Percentiles rank a stretch among this genome's conserved stretches.
These are phyloP conservation scores for Sarcodon aspratus DNA, from an alignment of 768 basidiomycete species.

Conservation along the genomic window DNA sequence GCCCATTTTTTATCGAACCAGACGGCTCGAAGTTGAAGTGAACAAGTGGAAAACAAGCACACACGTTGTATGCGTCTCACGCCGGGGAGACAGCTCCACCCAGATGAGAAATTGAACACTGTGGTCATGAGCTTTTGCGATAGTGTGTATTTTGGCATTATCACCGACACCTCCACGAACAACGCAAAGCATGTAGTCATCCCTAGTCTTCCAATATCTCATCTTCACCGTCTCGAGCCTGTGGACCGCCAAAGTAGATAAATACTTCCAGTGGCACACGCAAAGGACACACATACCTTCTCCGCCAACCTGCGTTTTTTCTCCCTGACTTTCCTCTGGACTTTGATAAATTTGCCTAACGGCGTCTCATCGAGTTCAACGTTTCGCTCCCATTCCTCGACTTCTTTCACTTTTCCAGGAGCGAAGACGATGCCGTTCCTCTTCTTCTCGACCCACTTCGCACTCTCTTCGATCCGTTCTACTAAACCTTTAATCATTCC, in stretches of 20 bases:
- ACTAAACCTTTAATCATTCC: constrained; percentile 62
- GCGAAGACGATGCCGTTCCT: constrained; percentile 64
- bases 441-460: constrained; percentile 62
- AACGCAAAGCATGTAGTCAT: too few species aligned
- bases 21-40: too few species aligned
- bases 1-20: too few species aligned
- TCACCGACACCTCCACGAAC: too few species aligned
- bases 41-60: too few species aligned
- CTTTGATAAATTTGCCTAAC: constrained; percentile 69
- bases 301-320: constrained; percentile 58
- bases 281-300: constrained; percentile 38
- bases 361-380: constrained; percentile 62
- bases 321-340: constrained; percentile 73
- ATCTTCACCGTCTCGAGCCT: constrained; percentile 64
- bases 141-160: too few species aligned
- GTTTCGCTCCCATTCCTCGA: constrained; percentile 61
- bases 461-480: constrained; percentile 82
- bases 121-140: too few species aligned
- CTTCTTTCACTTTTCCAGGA: constrained; percentile 58
- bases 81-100: too few species aligned
- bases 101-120: too few species aligned
- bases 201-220: constrained; percentile 47
- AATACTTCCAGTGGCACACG: neutral
- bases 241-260: constrained; percentile 4
- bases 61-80: too few species aligned